These are phyloP conservation scores for Boletellus dicymbophilus DNA, from an alignment of 1,284 basidiomycete species.

Conservation along the genomic window DNA sequence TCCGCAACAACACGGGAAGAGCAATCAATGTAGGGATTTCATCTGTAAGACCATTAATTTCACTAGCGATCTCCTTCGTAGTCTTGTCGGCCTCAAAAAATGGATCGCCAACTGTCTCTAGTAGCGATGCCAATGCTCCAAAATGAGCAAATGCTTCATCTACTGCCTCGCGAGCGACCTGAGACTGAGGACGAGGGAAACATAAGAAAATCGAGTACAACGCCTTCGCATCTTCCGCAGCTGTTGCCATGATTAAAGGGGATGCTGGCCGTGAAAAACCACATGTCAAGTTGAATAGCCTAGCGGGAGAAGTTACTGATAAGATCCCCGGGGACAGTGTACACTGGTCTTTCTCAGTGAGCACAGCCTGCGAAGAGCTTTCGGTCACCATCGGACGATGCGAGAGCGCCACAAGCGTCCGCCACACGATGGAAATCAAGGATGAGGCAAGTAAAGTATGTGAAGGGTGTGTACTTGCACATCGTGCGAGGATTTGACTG, in stretches of 20 bases:
- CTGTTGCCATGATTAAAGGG: constrained; percentile 44
- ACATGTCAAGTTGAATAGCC: constrained; percentile 66
- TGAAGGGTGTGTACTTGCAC: constrained; percentile 50
- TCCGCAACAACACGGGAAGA: constrained; percentile 62
- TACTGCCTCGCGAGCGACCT: constrained; percentile 71
- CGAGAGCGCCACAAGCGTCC: constrained; percentile 65
- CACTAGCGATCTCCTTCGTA: constrained; percentile 34
- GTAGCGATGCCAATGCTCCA: constrained; percentile 51
- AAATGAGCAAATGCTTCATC: constrained; percentile 73
- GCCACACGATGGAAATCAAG: constrained; percentile 73
- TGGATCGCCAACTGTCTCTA: constrained; percentile 47
- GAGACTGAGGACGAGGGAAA: constrained; percentile 63
- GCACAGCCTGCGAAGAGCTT: constrained; percentile 26
- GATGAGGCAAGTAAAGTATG: constrained; percentile 66
- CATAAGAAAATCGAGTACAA: constrained; percentile 57
- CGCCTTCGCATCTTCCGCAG: constrained; percentile 57
- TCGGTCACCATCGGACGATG: constrained; percentile 49
- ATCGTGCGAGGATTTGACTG: constrained; percentile 56
- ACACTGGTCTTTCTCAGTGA: constrained; percentile 41
- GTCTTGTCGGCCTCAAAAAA: constrained; percentile 26
- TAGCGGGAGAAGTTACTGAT: constrained; percentile 57
- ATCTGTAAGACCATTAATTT: constrained; percentile 53
- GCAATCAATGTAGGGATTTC: constrained; percentile 72
- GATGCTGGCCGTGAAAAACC: constrained; percentile 70
- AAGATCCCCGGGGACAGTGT: constrained; percentile 44